A percentile compares a stretch with the other conserved stretches of the same genome.
Conservation (phyloP, 108 stramenopile species). For the Cyclotella atomus region DNA sequence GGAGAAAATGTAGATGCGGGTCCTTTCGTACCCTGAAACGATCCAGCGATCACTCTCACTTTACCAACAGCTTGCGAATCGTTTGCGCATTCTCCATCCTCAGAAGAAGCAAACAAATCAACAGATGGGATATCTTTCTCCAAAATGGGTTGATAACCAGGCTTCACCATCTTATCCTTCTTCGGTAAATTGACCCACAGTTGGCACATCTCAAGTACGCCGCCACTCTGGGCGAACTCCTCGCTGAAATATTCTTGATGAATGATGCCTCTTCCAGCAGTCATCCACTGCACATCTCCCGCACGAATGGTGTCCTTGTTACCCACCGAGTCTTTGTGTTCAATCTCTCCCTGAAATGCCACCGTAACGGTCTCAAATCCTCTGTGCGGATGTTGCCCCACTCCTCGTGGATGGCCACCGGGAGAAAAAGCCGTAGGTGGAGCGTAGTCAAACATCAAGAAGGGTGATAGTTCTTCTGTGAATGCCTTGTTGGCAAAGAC, state of each 20-base stretch:
- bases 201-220: conserved; percentile 84
- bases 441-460: conserved; percentile 90
- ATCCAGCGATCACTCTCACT: conserved; percentile 82
- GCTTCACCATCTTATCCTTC: conserved; percentile 87
- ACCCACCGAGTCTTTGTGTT: conserved; percentile 86
- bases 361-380: conserved; percentile 93
- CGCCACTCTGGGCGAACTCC: conserved; percentile 67
- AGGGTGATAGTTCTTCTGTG: conserved; percentile 72
- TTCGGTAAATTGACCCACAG: conserved; percentile 90
- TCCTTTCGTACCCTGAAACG: conserved; percentile 62
- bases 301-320: conserved; percentile 74
- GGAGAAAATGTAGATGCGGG: conserved; percentile 81
- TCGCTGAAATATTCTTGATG: conserved; percentile 88
- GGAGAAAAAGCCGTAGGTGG: conserved; percentile 68
- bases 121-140: conserved; percentile 70
- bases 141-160: conserved; percentile 77
- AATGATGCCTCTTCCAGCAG: conserved; percentile 91
- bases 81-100: conserved; percentile 14
- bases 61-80: conserved; percentile 35
- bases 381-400: conserved; percentile 89
- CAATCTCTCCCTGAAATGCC: conserved; percentile 90
- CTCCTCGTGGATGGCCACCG: conserved; percentile 56
- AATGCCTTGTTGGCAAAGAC: conserved; percentile 87
- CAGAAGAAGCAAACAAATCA: conserved; percentile 39
- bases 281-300: conserved; percentile 96